Conservation (phyloP, 1,284 basidiomycete genomes). For the Austroboletus niveus region DNA sequence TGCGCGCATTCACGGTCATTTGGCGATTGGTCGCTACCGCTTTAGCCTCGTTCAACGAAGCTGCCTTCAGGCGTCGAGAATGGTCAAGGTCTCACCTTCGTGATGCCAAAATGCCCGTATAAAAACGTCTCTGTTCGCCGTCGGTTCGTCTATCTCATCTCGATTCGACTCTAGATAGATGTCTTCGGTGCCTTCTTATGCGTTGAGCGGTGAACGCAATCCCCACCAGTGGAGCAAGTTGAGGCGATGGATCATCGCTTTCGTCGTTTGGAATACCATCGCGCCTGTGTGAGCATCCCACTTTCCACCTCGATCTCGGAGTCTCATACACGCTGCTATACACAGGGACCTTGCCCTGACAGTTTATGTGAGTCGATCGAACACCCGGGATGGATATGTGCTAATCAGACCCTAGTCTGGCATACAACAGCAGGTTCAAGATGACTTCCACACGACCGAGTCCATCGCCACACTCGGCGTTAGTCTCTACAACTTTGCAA, state of each 20-base stretch:
- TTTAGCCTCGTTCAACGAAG: background rate
- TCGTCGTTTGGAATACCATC: conserved; percentile 30
- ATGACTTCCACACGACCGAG: conserved; percentile 19
- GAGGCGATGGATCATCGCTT: conserved; percentile 27
- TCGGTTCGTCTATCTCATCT: background rate
- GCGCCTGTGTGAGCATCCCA: conserved; percentile 25
- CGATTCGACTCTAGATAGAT: conserved; percentile 6
- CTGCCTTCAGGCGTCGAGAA: background rate
- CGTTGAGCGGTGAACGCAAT: conserved; percentile 18
- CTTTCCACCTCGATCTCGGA: background rate
- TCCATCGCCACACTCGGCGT: conserved; percentile 29
- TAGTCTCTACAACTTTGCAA: conserved; percentile 27
- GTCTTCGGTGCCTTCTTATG: conserved; percentile 19
- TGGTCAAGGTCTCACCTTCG: background rate
- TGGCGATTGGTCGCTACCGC: conserved; percentile 20
- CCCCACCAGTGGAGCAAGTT: conserved; percentile 28
- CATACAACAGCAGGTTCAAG: conserved; percentile 26
- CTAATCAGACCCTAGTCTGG: conserved; percentile 23
- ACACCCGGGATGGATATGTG: background rate
- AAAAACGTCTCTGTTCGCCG: conserved; percentile 10
- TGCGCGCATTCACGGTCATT: conserved; percentile 11
- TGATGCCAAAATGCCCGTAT: conserved; percentile 11
- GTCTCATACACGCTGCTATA: conserved; percentile 1
- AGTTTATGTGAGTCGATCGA: conserved; percentile 23
- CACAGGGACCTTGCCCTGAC: conserved; percentile 25